Percentiles rank a stretch among this genome's conserved stretches.
These are phyloP conservation scores for Nemania serpens DNA, from an alignment of 2,329 filamentous ascomycete species.

Conservation along the genomic window DNA sequence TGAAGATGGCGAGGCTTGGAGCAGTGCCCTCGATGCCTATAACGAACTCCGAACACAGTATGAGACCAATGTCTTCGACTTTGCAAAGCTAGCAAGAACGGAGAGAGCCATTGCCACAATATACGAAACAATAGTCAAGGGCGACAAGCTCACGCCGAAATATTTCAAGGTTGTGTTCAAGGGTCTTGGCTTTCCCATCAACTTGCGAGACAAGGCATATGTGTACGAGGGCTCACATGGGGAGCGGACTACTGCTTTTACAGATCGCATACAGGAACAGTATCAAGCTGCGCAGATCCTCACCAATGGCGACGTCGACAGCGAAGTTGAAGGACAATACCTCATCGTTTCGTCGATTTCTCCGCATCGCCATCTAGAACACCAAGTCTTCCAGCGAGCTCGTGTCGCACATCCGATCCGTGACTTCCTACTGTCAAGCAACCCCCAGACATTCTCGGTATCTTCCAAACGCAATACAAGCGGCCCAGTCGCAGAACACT, in stretches of 20 bases:
- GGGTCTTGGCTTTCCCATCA: conserved; percentile 83
- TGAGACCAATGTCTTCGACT: conserved; percentile 87
- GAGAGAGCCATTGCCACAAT: conserved; percentile 91
- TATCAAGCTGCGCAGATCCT: conserved; percentile 86
- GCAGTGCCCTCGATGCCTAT: conserved; percentile 83
- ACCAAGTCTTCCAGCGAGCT: conserved; percentile 87
- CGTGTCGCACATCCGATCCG: conserved; percentile 80
- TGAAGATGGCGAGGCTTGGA: conserved; percentile 93
- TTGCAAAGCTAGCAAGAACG: conserved; percentile 85
- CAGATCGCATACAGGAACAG: conserved; percentile 88
- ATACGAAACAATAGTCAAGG: conserved; percentile 85
- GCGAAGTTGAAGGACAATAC: conserved; percentile 90
- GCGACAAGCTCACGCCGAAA: conserved; percentile 75
- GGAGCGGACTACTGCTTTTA: conserved; percentile 81
- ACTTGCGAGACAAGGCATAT: conserved; percentile 85
- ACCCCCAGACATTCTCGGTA: conserved; percentile 78
- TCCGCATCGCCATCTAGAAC: conserved; percentile 78
- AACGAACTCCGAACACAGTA: conserved; percentile 92
- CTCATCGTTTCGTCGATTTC: conserved; percentile 80
- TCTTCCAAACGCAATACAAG: conserved; percentile 72
- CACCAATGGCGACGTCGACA: conserved; percentile 66
- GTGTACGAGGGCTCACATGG: conserved; percentile 82
- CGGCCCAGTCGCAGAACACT: conserved; percentile 73
- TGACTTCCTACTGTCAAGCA: conserved; percentile 78
- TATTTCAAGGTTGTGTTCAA: conserved; percentile 93